Conservation (phyloP, 139 green algal genomes). For the Pseudopediastrum boryanum region DNA sequence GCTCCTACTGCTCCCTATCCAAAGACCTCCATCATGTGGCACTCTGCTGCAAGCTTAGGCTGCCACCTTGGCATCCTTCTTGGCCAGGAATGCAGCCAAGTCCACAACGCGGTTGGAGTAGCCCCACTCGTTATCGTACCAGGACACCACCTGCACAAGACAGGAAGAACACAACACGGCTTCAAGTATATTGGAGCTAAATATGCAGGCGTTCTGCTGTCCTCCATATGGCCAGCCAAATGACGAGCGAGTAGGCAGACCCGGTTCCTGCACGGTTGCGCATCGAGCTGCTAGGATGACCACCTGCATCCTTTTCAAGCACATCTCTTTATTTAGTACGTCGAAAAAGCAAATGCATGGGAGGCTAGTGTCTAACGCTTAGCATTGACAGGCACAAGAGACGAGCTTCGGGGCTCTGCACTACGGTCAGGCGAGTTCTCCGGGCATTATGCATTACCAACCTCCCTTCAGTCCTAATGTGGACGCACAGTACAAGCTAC, state of each 20-base stretch:
- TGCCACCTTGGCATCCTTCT: too few species aligned
- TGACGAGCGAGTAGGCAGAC: too few species aligned
- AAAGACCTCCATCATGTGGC: background rate
- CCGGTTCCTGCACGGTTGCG: too few species aligned
- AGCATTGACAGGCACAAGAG: too few species aligned
- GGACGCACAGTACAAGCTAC: background rate
- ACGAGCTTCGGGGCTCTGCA: too few species aligned
- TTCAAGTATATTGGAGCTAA: background rate
- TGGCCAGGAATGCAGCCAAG: too few species aligned
- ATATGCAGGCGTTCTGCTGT: too few species aligned
- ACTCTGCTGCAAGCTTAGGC: background rate
- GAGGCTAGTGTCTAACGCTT: too few species aligned
- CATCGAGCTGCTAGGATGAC: too few species aligned
- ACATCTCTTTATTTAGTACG: background rate
- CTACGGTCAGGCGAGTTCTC: too few species aligned
- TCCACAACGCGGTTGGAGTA: conserved; percentile 59
- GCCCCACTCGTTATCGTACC: conserved; percentile 98
- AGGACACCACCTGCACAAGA: conserved; percentile 88
- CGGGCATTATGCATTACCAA: too few species aligned
- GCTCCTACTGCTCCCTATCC: background rate
- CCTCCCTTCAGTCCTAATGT: background rate
- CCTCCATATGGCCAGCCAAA: too few species aligned
- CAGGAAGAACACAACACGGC: conserved; percentile 10
- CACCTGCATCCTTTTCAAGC: background rate
- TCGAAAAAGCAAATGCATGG: background rate